phyloP scores from a whole-genome alignment of 768 basidiomycete genomes.

The Suillus subalutaceus region DNA sequence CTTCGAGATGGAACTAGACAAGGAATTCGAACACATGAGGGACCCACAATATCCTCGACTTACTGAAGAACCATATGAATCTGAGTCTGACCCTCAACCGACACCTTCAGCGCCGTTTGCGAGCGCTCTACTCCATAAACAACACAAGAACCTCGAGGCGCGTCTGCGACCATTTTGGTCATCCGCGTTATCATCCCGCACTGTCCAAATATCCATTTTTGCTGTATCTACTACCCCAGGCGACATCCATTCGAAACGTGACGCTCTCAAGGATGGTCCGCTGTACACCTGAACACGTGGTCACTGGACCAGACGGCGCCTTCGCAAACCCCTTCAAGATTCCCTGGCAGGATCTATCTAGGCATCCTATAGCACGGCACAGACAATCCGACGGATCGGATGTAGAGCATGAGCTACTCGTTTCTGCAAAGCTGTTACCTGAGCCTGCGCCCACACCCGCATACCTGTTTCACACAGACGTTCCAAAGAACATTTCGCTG shows the following conservation, averaged over 20 bases:
- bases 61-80: conserved; percentile 7
- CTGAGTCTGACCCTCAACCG: conserved; percentile 19
- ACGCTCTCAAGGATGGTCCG: conserved; percentile 41
- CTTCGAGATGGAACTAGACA: conserved; percentile 59
- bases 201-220: conserved; percentile 65
- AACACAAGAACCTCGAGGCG: conserved; percentile 76
- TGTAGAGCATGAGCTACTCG: conserved; percentile 49
- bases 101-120: conserved; percentile 13
- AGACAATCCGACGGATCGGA: conserved; percentile 57
- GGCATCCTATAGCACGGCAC: conserved; percentile 58
- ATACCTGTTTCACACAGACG: conserved; percentile 14
- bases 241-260: conserved; percentile 28
- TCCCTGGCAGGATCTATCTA: conserved; percentile 68
- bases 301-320: conserved; percentile 69
- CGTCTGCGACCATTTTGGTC: conserved; percentile 85
- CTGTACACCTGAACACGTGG: conserved; percentile 51
- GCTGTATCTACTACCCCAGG: conserved; percentile 23
- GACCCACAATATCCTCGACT: conserved; percentile 8
- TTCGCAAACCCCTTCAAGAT: conserved; percentile 69
- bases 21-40: conserved; percentile 40
- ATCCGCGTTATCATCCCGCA: conserved; percentile 64
- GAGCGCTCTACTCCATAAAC: conserved; percentile 44
- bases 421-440: conserved; percentile 53
- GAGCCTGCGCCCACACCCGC: conserved; percentile 32
- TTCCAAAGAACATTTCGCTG: conserved; percentile 26